Evolutionary conservation across 2,329 filamentous ascomycete genomes (phyloP), one percentile per base, ranked within the genome.

Genomic region (Xylariaceae sp.): DNA sequence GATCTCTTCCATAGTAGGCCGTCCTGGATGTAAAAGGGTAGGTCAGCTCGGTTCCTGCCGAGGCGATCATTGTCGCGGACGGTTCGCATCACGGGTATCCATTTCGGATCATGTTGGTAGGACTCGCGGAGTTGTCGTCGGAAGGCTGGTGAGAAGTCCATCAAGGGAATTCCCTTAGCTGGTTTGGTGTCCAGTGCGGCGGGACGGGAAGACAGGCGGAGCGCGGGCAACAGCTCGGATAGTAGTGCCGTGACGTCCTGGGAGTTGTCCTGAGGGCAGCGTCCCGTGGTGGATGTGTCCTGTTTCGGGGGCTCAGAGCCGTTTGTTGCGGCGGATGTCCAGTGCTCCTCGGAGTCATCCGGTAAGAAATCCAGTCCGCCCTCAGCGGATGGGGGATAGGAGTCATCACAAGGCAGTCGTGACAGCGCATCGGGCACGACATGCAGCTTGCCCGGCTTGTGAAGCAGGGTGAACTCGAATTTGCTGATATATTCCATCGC

Each of bases 391-490:
- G 4, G 32, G 9, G 18, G 10, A 26, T 10, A 2, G 18, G 7
- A 4, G 18, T 42, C 18, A 4, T 3, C 4, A 9, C 4, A 6
- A 5, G 40, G 40, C 4, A 39, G 42, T 30, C 29, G 4, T n/a
- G 48, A 55, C 40, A 55, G 48, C 1, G 21, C 34, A 22, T 56
- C 52, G 13, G 52, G 45, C 9, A 56, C n/a, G n/a, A 56, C 47
- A 51, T 56, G 41, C 42, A 47, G n/a, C 9, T 47, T 49, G 3
- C 16, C 41, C 2, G 32, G 42, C 30, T 55, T 55, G 41, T 55
- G 44, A 5, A 55, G 5, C 16, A 55, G 36, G 6, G 3, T 30
- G 48, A 45, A 29, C 3, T 40, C 37, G 37, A 49, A 53, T 2
- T 16, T 16, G 12, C 13, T 51, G 44, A 55, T 52, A 49, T 51